phyloP scores from a whole-genome alignment of 352 stramenopile species.

The Globisporangium splendens region DNA sequence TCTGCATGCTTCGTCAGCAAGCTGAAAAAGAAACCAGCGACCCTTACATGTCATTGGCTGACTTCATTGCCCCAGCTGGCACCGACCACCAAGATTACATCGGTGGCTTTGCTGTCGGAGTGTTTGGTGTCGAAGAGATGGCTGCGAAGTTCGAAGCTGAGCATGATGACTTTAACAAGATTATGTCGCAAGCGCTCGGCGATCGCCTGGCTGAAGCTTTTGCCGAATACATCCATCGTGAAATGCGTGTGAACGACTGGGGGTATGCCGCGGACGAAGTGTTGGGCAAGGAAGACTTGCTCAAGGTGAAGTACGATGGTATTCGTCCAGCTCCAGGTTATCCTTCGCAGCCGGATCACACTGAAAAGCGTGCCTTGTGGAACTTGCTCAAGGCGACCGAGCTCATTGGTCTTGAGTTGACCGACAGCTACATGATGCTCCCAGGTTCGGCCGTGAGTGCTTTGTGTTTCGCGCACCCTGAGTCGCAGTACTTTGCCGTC shows the following conservation, averaged over 20 bases:
- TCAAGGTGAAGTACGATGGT: slow-evolving; percentile 98
- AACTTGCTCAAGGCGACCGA: slow-evolving; percentile 93
- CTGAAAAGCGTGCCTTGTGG: slow-evolving; percentile 96
- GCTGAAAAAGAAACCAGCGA: slow-evolving; percentile 95
- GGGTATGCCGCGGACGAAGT: slow-evolving; percentile 93
- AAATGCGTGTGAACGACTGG: slow-evolving; percentile 95
- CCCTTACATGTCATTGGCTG: slow-evolving; percentile 92
- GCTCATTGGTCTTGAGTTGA: slow-evolving; percentile 90
- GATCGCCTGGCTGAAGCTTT: slow-evolving; percentile 87
- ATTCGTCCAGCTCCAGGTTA: slow-evolving; percentile 97
- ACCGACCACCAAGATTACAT: slow-evolving; percentile 36
- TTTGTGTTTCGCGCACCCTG: slow-evolving; percentile 94
- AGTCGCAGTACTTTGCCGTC: slow-evolving; percentile 97
- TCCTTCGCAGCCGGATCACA: slow-evolving; percentile 97
- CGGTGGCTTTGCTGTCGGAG: slow-evolving; percentile 94
- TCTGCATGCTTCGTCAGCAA: slow-evolving; percentile 97
- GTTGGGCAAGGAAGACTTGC: slow-evolving; percentile 89
- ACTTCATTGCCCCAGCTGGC: slow-evolving; percentile 90
- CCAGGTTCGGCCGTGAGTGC: slow-evolving; percentile 92
- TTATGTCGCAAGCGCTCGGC: slow-evolving; percentile 92
- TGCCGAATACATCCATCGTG: slow-evolving; percentile 95
- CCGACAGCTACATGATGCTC: slow-evolving; percentile 96
- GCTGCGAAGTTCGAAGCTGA: slow-evolving; percentile 91
- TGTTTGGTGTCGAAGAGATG: slow-evolving; percentile 94
- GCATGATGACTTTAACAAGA: slow-evolving; percentile 98